A percentile compares a stretch with the other conserved stretches of the same genome.
phyloP scores from a whole-genome alignment of 495 filamentous ascomycete species.

The Cercophora sp. region DNA sequence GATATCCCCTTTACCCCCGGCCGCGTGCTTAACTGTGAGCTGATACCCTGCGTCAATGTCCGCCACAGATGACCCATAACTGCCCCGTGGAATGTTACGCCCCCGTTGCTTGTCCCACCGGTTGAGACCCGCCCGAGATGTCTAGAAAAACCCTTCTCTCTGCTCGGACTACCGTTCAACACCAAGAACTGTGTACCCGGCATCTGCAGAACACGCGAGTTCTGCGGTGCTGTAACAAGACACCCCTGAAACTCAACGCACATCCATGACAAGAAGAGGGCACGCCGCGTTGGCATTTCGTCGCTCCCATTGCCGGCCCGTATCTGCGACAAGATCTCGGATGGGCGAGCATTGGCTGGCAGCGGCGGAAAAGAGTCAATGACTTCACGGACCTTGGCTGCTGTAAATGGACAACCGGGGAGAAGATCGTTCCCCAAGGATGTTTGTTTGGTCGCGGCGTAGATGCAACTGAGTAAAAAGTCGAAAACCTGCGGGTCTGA shows the following conservation, averaged over 20 bases:
- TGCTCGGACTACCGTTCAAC: conserved; percentile 2
- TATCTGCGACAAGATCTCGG: conserved; percentile 8
- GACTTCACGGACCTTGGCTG: neutral
- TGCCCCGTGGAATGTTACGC: conserved; percentile 8
- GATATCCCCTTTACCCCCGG: neutral
- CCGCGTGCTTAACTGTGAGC: neutral
- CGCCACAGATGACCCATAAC: neutral
- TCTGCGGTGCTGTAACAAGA: conserved; percentile 7
- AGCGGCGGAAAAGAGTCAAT: conserved; percentile 14
- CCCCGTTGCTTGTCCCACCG: neutral
- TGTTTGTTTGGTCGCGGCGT: neutral
- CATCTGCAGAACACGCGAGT: conserved; percentile 8
- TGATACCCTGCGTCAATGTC: conserved; percentile 4
- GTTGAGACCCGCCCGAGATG: neutral
- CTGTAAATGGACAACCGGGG: conserved; percentile 3
- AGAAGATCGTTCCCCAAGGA: neutral
- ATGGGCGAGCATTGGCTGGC: neutral
- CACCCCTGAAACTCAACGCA: conserved; percentile 6
- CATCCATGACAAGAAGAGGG: conserved; percentile 12
- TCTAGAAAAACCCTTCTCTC: conserved; percentile 1
- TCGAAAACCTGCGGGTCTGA: conserved; percentile 10
- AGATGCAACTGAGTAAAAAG: conserved; percentile 8
- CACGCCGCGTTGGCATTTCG: no score
- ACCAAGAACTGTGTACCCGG: conserved; percentile 13
- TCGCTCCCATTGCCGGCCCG: neutral